These are phyloP conservation scores for Conringia planisiliqua DNA, from an alignment of 345 rosid species.

Conservation along the genomic window DNA sequence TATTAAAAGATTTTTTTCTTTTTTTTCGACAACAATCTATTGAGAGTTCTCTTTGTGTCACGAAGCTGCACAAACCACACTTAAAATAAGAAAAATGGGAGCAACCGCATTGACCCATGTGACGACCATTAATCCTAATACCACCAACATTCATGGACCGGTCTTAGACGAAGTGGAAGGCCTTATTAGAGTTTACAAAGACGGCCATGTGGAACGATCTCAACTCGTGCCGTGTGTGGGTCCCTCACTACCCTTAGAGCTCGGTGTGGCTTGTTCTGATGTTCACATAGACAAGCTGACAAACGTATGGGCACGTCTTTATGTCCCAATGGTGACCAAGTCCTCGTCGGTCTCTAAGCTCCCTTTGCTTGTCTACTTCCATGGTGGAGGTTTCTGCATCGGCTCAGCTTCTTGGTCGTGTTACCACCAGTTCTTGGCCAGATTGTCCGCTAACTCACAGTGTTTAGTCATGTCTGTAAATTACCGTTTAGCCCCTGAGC, in stretches of 20 bases:
- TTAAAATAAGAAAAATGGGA: conserved; percentile 21
- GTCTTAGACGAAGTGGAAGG: conserved; percentile 59
- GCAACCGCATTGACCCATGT: conserved; percentile 21
- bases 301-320: conserved; percentile 65
- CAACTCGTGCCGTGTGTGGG: conserved; percentile 48
- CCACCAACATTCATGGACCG: conserved; percentile 35
- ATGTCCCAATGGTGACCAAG: conserved; percentile 40
- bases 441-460: conserved; percentile 37
- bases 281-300: conserved; percentile 45
- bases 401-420: conserved; percentile 66
- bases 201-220: conserved; percentile 65
- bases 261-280: conserved; percentile 51
- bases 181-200: conserved; percentile 56
- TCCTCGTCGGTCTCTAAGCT: conserved; percentile 34
- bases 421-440: conserved; percentile 55
- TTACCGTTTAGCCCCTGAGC: conserved; percentile 63
- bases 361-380: conserved; percentile 59
- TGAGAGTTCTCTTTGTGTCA: conserved; percentile 12
- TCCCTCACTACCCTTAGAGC: conserved; percentile 38
- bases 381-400: conserved; percentile 66
- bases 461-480: conserved; percentile 52
- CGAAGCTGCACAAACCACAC: conserved; percentile 1
- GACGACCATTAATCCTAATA: conserved; percentile 24
- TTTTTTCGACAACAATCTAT: neutral
- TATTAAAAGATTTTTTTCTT: neutral